Percentiles rank a stretch among this genome's conserved stretches.
phyloP scores from a whole-genome alignment of 768 basidiomycete genomes.

The Pilatotrama ljubarskyi region DNA sequence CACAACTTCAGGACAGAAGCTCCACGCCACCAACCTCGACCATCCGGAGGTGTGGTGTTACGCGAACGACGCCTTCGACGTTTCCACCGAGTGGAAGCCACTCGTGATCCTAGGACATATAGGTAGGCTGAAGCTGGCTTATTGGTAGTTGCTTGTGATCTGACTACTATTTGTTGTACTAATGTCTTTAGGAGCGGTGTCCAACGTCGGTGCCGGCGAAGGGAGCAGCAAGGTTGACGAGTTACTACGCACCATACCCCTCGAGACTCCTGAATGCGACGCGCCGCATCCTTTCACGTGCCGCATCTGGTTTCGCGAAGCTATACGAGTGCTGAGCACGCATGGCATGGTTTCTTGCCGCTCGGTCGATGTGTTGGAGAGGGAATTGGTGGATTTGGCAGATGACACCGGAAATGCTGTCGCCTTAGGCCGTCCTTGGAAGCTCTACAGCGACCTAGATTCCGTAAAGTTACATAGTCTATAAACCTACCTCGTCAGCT shows the following conservation, averaged over 20 bases:
- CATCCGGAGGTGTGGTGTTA: not conserved
- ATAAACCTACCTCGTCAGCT: no score
- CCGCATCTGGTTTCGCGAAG: conserved; percentile 4
- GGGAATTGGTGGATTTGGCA: not conserved
- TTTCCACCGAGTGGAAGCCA: conserved; percentile 3
- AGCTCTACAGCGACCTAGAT: not conserved
- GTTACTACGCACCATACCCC: not conserved
- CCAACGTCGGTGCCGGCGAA: no score
- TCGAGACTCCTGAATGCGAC: not conserved
- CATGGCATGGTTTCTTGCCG: not conserved
- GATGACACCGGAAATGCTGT: conserved; percentile 3
- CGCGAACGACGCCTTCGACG: conserved; percentile 1
- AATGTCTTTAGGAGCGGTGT: no score
- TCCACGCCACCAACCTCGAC: conserved; percentile 5
- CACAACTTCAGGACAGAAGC: not conserved
- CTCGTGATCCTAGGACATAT: not conserved
- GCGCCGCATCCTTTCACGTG: not conserved
- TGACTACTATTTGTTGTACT: no score
- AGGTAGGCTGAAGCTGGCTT: not conserved
- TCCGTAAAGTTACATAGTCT: not conserved
- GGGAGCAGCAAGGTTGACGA: no score
- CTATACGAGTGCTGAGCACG: not conserved
- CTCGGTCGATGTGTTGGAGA: not conserved
- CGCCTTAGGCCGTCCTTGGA: conserved; percentile 1
- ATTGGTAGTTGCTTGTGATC: no score